A percentile compares a stretch with the other conserved stretches of the same genome.
phyloP scores from a whole-genome alignment of 2,329 filamentous ascomycete species.

The Immersiporthe knoxdaviesiana region DNA sequence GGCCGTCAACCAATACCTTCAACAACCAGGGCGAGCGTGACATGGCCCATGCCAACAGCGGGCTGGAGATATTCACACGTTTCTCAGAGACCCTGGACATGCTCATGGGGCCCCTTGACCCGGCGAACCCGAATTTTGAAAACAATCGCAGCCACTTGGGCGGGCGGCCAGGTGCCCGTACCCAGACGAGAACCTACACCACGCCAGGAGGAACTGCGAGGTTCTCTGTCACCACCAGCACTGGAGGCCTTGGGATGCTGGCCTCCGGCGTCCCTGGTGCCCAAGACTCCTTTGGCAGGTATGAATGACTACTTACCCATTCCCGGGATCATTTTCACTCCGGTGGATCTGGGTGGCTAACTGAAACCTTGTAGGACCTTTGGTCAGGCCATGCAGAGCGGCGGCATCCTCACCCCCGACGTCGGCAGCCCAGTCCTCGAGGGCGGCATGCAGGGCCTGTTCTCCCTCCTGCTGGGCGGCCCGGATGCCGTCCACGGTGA shows the following conservation, averaged over 20 bases:
- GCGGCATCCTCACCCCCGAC: slow-evolving; percentile 35
- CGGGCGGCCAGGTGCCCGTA: slow-evolving; percentile 18
- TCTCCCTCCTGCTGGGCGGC: slow-evolving; percentile 53
- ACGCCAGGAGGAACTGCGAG: slow-evolving; percentile 20
- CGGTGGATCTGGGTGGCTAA: slow-evolving; percentile 39
- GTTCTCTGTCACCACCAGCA: slow-evolving; percentile 29
- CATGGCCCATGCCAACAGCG: slow-evolving; percentile 34
- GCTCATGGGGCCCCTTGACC: slow-evolving; percentile 39
- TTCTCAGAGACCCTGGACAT: slow-evolving; percentile 45
- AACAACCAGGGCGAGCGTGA: background rate
- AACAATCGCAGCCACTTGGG: slow-evolving; percentile 10
- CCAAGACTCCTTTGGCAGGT: slow-evolving; percentile 54
- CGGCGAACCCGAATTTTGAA: slow-evolving; percentile 35
- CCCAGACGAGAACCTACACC: slow-evolving; percentile 22
- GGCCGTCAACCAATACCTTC: slow-evolving; percentile 16
- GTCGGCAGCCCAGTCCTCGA: slow-evolving; percentile 37
- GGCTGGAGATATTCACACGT: slow-evolving; percentile 45
- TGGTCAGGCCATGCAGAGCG: slow-evolving; percentile 47
- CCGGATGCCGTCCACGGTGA: slow-evolving; percentile 69
- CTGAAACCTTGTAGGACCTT: slow-evolving; percentile 48
- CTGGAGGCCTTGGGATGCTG: slow-evolving; percentile 7
- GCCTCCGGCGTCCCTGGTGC: slow-evolving; percentile 49
- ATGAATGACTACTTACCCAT: slow-evolving; percentile 36
- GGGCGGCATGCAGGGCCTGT: slow-evolving; percentile 54
- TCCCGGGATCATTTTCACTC: slow-evolving; percentile 27